Evolutionary conservation across 2,329 filamentous ascomycete species (phyloP).

Genomic region (Golovinomyces cichoracearum): DNA sequence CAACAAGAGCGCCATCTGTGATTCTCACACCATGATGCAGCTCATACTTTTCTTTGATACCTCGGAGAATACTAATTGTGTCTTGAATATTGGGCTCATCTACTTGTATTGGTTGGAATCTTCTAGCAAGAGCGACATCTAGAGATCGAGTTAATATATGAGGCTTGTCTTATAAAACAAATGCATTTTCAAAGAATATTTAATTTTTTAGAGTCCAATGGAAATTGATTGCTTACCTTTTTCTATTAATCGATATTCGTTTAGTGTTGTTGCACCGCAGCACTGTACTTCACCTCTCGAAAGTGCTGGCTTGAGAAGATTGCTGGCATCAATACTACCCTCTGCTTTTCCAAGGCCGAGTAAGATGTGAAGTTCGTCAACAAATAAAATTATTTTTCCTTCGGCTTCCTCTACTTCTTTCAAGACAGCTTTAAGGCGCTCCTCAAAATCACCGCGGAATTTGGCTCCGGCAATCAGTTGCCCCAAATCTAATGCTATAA

Average conservation of each 20-base stretch:
- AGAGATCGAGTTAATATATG: background rate
- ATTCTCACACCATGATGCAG: slow-evolving; percentile 86
- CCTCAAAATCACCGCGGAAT: slow-evolving; percentile 87
- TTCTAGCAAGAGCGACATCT: slow-evolving; percentile 68
- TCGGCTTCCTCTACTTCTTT: slow-evolving; percentile 68
- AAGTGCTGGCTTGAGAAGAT: slow-evolving; percentile 79
- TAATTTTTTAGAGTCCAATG: no score
- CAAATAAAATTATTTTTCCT: slow-evolving; percentile 76
- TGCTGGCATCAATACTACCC: slow-evolving; percentile 88
- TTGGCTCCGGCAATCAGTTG: slow-evolving; percentile 88
- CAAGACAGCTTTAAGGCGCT: slow-evolving; percentile 69
- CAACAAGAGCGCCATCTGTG: slow-evolving; percentile 72
- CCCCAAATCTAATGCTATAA: slow-evolving; percentile 68
- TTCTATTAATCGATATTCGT: slow-evolving; percentile 79
- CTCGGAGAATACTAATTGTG: slow-evolving; percentile 80
- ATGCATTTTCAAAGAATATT: background rate
- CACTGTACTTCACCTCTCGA: slow-evolving; percentile 82
- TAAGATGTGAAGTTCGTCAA: slow-evolving; percentile 80
- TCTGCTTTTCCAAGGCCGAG: slow-evolving; percentile 85
- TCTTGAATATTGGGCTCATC: slow-evolving; percentile 74
- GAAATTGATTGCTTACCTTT: slow-evolving; percentile 24
- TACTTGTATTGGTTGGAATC: slow-evolving; percentile 89
- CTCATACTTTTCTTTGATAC: slow-evolving; percentile 94
- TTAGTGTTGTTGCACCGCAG: slow-evolving; percentile 78
- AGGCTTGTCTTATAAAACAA: background rate